These are phyloP conservation scores for Beauveria sp. DNA, from an alignment of 2,329 filamentous ascomycete species.

Conservation along the genomic window DNA sequence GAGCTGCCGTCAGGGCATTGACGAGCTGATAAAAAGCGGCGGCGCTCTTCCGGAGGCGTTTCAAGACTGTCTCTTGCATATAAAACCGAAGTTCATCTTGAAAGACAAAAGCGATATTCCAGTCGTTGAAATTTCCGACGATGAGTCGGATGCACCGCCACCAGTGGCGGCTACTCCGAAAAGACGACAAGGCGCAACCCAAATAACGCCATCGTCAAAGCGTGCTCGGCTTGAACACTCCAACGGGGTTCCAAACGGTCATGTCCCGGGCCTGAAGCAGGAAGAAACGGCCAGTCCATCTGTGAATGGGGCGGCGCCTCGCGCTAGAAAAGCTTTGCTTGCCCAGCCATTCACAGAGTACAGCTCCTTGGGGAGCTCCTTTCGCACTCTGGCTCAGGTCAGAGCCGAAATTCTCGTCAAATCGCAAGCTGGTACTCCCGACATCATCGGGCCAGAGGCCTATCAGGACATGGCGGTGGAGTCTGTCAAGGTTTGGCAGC, in stretches of 20 bases:
- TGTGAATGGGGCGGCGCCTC: conserved; percentile 15
- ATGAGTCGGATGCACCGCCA: conserved; percentile 28
- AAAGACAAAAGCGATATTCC: conserved; percentile 28
- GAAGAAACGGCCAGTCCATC: conserved; percentile 23
- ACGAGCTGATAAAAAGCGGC: conserved; percentile 37
- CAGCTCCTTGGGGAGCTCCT: conserved; percentile 29
- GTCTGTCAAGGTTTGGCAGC: conserved; percentile 51
- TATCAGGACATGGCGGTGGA: conserved; percentile 50
- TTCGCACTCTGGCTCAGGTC: conserved; percentile 43
- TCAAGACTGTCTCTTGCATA: conserved; percentile 34
- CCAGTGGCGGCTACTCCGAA: conserved; percentile 20
- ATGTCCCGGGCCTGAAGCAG: conserved; percentile 25
- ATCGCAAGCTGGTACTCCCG: conserved; percentile 49
- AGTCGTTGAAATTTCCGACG: conserved; percentile 31
- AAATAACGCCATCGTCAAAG: conserved; percentile 26
- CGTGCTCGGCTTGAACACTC: conserved; percentile 7
- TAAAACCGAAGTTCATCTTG: conserved; percentile 41
- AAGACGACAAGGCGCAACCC: conserved; percentile 20
- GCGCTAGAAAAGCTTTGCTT: conserved; percentile 15
- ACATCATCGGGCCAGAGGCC: conserved; percentile 51
- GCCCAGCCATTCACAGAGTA: conserved; percentile 33
- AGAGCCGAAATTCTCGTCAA: conserved; percentile 46
- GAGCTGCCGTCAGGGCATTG: conserved; percentile 43
- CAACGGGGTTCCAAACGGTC: conserved; percentile 5
- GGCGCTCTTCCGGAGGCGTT: conserved; percentile 45